These are phyloP conservation scores for Colletotrichum sp. DNA, from an alignment of 2,329 filamentous ascomycete genomes.

Conservation along the genomic window DNA sequence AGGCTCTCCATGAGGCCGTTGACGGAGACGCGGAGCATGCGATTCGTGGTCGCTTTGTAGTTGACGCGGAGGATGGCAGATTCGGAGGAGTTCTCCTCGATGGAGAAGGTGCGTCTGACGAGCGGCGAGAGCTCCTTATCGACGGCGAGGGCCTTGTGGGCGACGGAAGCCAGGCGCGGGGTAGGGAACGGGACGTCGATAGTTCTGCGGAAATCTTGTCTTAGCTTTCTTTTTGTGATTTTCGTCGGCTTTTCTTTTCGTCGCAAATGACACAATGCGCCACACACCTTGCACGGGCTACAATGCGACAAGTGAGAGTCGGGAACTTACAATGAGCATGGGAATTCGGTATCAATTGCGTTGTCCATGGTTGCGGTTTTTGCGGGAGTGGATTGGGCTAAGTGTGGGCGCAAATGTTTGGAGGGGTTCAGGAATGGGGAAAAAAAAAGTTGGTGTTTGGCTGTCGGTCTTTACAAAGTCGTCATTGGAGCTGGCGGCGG, in stretches of 20 bases:
- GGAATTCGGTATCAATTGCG: conserved; percentile 54
- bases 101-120: conserved; percentile 73
- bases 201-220: conserved; percentile 34
- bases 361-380: conserved; percentile 38
- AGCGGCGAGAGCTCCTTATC: conserved; percentile 89
- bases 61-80: conserved; percentile 68
- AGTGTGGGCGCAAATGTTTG: not conserved
- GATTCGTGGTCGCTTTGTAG: conserved; percentile 89
- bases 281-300: not conserved
- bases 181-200: conserved; percentile 84
- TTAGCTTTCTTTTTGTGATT: conserved; percentile 17
- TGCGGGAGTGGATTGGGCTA: not conserved
- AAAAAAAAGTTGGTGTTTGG: not conserved
- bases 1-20: conserved; percentile 96
- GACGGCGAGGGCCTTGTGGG: conserved; percentile 78
- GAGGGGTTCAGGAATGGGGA: not conserved
- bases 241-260: not conserved
- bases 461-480: not conserved
- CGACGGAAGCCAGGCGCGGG: conserved; percentile 76
- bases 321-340: conserved; percentile 66
- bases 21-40: conserved; percentile 94
- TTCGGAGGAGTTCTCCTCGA: conserved; percentile 37
- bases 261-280: not conserved
- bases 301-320: not conserved
- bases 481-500: conserved; percentile 9